phyloP scores from a whole-genome alignment of 768 basidiomycete genomes.

The Daedalea quercina region DNA sequence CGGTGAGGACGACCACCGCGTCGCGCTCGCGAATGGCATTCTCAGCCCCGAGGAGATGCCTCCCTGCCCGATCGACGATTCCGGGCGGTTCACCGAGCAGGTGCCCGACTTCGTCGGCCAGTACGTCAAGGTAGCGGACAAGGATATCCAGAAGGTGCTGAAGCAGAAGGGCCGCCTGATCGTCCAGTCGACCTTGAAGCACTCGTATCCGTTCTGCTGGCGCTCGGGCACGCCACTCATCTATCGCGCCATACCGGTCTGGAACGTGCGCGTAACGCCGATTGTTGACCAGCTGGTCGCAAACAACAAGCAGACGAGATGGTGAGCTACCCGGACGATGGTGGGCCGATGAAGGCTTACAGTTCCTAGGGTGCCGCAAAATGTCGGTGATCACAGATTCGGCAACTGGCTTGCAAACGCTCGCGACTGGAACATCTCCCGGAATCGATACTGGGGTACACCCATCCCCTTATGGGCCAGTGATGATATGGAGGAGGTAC shows the following conservation, averaged over 20 bases:
- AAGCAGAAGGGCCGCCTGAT: conserved; percentile 85
- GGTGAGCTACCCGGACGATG: conserved; percentile 37
- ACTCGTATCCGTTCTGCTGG: conserved; percentile 98
- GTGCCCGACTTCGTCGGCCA: conserved; percentile 86
- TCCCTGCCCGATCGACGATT: conserved; percentile 92
- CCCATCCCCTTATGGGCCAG: conserved; percentile 96
- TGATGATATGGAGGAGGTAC: conserved; percentile 86
- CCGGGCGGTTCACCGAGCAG: conserved; percentile 79
- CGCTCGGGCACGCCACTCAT: conserved; percentile 93
- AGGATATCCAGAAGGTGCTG: conserved; percentile 85
- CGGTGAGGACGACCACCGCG: conserved; percentile 97
- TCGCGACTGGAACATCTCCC: conserved; percentile 99
- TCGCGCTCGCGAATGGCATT: conserved; percentile 80
- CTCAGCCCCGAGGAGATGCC: conserved; percentile 88
- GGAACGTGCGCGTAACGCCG: conserved; percentile 89
- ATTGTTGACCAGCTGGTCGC: conserved; percentile 81
- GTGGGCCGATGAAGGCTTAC: background rate
- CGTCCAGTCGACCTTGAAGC: conserved; percentile 78
- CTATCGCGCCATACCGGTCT: conserved; percentile 91
- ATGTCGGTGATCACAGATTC: conserved; percentile 86
- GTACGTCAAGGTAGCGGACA: conserved; percentile 94
- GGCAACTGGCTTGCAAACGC: conserved; percentile 98
- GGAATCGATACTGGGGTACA: conserved; percentile 98
- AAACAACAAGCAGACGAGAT: conserved; percentile 87
- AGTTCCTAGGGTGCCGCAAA: conserved; percentile 74